Evolutionary conservation across 495 filamentous ascomycete species (phyloP).

Genomic region (Paragyromitra xinjiangensis): DNA sequence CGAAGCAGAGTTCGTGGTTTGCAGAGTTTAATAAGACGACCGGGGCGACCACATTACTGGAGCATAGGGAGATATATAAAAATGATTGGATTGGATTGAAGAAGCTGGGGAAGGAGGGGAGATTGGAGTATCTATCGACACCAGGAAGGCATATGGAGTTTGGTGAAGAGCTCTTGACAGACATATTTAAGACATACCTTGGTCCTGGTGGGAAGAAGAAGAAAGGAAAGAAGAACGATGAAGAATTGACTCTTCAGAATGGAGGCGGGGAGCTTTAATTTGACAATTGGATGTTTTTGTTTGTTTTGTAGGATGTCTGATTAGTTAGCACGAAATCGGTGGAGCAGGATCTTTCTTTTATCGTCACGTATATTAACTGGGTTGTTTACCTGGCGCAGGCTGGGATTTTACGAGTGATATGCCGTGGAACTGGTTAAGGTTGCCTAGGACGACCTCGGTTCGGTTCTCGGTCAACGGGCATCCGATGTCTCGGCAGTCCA

Average conservation of each 20-base stretch:
- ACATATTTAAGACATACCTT: conserved; percentile 75
- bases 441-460: not conserved
- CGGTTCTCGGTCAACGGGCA: not conserved
- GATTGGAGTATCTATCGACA: conserved; percentile 74
- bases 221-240: conserved; percentile 11
- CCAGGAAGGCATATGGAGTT: conserved; percentile 87
- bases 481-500: conserved; percentile 5
- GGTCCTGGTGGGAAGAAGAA: conserved; percentile 50
- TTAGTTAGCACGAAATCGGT: conserved; percentile 3
- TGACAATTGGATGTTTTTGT: not conserved
- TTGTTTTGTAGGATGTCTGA: not conserved
- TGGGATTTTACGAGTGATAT: conserved; percentile 7
- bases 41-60: conserved; percentile 70
- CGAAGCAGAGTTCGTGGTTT: conserved; percentile 93
- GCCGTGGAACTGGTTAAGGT: not conserved
- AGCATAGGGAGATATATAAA: conserved; percentile 77
- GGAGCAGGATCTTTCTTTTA: not conserved
- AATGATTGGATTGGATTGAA: conserved; percentile 96
- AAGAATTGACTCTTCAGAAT: conserved; percentile 12
- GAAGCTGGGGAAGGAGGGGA: conserved; percentile 79
- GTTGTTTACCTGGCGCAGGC: not conserved
- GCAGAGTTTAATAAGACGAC: conserved; percentile 78
- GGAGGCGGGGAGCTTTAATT: conserved; percentile 30
- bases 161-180: conserved; percentile 70
- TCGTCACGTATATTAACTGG: not conserved